Conservation (phyloP, 495 filamentous ascomycete species). For the Stereocaulon alpinum region DNA sequence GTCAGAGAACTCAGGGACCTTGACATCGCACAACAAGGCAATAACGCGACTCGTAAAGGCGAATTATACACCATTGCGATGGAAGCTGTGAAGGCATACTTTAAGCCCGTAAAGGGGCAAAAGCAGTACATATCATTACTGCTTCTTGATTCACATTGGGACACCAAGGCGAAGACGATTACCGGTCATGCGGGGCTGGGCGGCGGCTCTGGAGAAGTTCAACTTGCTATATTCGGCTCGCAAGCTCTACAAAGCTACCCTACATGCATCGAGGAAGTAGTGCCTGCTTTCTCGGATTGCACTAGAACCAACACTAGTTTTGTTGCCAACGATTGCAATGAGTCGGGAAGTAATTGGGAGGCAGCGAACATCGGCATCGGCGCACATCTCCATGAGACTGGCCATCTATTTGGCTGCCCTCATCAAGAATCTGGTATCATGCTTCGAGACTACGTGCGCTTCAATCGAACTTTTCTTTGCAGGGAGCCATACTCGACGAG, state of each 20-base stretch:
- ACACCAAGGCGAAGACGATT: conserved; percentile 54
- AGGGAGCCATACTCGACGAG: conserved; percentile 75
- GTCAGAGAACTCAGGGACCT: conserved; percentile 71
- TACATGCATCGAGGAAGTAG: conserved; percentile 70
- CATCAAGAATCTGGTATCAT: conserved; percentile 83
- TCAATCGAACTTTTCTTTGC: conserved; percentile 73
- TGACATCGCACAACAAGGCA: conserved; percentile 70
- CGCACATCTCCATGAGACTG: conserved; percentile 80
- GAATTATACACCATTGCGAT: conserved; percentile 65
- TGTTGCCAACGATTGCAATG: conserved; percentile 74
- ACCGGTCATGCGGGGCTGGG: conserved; percentile 75
- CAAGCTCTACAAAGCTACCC: conserved; percentile 85
- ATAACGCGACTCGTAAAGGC: conserved; percentile 51
- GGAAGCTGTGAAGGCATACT: conserved; percentile 65
- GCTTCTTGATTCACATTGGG: conserved; percentile 81
- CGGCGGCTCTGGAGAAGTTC: conserved; percentile 55
- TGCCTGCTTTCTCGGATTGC: conserved; percentile 77
- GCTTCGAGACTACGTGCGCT: conserved; percentile 69
- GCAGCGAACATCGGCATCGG: conserved; percentile 85
- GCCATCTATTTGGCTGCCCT: conserved; percentile 78
- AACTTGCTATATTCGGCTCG: conserved; percentile 82
- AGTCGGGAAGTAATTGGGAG: conserved; percentile 83
- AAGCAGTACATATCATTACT: conserved; percentile 77
- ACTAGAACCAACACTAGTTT: conserved; percentile 72
- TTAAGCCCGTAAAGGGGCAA: conserved; percentile 61